Evolutionary conservation across 495 filamentous ascomycete genomes (phyloP).

Genomic region (Aspergillus taichungensis): DNA sequence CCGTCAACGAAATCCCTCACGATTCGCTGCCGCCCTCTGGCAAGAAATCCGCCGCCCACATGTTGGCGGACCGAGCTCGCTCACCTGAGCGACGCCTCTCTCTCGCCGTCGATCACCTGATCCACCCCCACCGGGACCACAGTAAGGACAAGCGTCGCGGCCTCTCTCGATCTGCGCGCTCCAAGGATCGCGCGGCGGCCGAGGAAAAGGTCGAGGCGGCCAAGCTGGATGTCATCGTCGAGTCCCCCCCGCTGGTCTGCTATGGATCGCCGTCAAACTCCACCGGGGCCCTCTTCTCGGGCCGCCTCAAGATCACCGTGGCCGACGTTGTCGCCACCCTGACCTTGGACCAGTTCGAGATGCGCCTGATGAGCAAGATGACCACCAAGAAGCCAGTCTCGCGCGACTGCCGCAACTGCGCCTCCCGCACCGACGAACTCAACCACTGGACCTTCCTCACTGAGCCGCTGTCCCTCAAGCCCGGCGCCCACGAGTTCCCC

Average conservation of each 20-base stretch:
- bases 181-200: conserved; percentile 29
- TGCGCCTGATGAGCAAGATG: conserved; percentile 56
- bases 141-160: conserved; percentile 37
- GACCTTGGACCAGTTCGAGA: conserved; percentile 59
- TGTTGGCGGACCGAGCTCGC: conserved; percentile 21
- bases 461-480: conserved; percentile 52
- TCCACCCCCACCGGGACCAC: conserved; percentile 37
- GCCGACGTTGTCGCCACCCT: conserved; percentile 45
- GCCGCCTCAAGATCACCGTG: conserved; percentile 67
- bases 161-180: conserved; percentile 27
- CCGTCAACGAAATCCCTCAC: conserved; percentile 32
- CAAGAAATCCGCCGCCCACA: conserved; percentile 27
- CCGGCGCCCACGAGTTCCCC: conserved; percentile 72
- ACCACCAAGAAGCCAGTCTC: conserved; percentile 72
- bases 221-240: conserved; percentile 68
- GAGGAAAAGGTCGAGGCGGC: conserved; percentile 31
- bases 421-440: conserved; percentile 57
- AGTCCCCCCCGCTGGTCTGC: conserved; percentile 83
- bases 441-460: conserved; percentile 71
- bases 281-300: conserved; percentile 80
- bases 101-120: conserved; percentile 36
- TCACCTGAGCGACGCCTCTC: conserved; percentile 39
- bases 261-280: conserved; percentile 67
- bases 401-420: conserved; percentile 68
- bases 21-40: conserved; percentile 7